phyloP scores from a whole-genome alignment of 805 yeast genomes.

The Kluyveromyces siamensis region DNA sequence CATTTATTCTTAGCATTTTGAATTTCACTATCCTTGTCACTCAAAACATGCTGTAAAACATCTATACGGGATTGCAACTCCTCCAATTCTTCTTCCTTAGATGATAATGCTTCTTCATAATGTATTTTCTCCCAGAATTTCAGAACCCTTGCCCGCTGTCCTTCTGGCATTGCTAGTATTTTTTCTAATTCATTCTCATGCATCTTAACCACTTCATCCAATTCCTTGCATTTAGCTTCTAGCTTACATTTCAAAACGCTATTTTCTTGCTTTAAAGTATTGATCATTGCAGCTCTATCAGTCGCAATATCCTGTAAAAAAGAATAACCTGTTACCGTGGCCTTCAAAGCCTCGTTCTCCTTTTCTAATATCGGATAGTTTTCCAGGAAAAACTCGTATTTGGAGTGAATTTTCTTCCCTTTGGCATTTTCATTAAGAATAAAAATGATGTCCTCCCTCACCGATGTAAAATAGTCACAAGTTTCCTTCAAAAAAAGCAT shows the following conservation, averaged over 20 bases:
- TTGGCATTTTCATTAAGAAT: not conserved
- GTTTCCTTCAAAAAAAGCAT: conserved; percentile 1
- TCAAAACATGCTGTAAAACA: not conserved
- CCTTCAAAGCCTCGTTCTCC: conserved; percentile 55
- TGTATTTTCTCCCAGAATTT: conserved; percentile 1
- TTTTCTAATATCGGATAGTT: conserved; percentile 77
- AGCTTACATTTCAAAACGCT: conserved; percentile 24
- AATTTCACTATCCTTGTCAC: not conserved
- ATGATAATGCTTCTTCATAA: not conserved
- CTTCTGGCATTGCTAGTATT: not conserved
- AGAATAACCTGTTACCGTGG: conserved; percentile 84
- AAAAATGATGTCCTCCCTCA: not conserved
- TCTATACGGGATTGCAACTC: not conserved
- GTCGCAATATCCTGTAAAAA: conserved; percentile 37
- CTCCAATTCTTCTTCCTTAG: not conserved
- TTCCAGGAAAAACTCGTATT: conserved; percentile 38
- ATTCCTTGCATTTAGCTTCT: conserved; percentile 29
- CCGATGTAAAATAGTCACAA: not conserved
- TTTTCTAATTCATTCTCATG: not conserved
- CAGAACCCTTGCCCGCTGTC: not conserved
- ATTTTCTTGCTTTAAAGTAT: conserved; percentile 59
- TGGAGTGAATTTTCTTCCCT: not conserved
- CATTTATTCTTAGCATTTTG: not conserved
- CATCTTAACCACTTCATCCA: not conserved
- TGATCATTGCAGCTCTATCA: conserved; percentile 52